Base-by-base conservation (phyloP, 2,329 filamentous ascomycete genomes). In the Aureobasidium sp. region DNA sequence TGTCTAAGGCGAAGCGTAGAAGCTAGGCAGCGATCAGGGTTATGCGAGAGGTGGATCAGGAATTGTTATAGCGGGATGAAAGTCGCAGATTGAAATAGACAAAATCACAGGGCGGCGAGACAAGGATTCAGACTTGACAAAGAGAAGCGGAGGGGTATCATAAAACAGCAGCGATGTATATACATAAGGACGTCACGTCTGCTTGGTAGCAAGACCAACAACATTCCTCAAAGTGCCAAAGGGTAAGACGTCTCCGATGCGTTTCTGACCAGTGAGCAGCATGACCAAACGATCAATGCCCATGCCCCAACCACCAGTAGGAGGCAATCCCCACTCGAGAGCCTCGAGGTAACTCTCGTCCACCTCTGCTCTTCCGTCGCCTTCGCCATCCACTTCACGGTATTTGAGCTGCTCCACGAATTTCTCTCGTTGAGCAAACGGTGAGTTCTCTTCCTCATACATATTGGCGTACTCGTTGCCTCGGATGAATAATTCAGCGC, bases 381-480 rank as follows among this genome's bases (percentile, higher is more conserved):
- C 63, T 1, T 79, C 78, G 1, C 75, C 77, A 62, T 76, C 76
- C 6, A 69, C 70, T 22, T 73, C 74, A 7, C 72, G 67, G 14
- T 70, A 72, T 20, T 71, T 68, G 7, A 75, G 63, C 69, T 87
- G 85, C 65, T 82, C 81, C 51, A 85, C 75, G 66, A 99, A 91
- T 75, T 99, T 99, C 61, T 83, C 81, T 49, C 89, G 82, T 76
- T 99, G 94, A 69, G 88, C 89, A 60, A 88, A 86, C 0, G 94
- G 94, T 57, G 90, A 89, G 74, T 99, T 99, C 73, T 99, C 94
- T 76, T 99, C 94, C 74, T 99, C 94, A 74, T 99, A 99, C 79
- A 93, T 95, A 75, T 99, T 99, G 64, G 93, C 90, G 36, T 96
- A 82, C 72, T 99, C 94, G 61, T 85, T 84, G 44, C 88, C 86